These are phyloP conservation scores for Xylaria polymorpha DNA, from an alignment of 2,329 filamentous ascomycete species.

Conservation along the genomic window DNA sequence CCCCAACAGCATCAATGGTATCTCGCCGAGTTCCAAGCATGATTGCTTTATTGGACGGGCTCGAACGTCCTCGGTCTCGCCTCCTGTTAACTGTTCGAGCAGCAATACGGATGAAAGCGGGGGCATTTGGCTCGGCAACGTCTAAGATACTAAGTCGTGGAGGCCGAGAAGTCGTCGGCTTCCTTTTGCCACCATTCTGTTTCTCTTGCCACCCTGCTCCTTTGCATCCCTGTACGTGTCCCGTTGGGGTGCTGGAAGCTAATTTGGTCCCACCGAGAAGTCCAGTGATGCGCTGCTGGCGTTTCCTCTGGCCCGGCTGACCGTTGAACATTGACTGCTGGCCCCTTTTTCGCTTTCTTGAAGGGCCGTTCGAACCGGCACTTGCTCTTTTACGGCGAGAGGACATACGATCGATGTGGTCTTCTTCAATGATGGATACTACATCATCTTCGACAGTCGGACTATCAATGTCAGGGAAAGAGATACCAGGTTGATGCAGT, in stretches of 20 bases:
- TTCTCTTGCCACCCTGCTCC: slow-evolving; percentile 30
- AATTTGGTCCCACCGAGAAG: slow-evolving; percentile 42
- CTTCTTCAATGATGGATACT: slow-evolving; percentile 61
- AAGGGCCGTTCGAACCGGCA: slow-evolving; percentile 44
- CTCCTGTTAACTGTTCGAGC: slow-evolving; percentile 65
- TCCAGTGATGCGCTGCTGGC: slow-evolving; percentile 50
- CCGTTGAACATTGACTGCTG: slow-evolving; percentile 50
- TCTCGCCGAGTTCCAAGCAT: slow-evolving; percentile 70
- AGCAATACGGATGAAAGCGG: slow-evolving; percentile 70
- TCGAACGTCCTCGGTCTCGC: slow-evolving; percentile 63
- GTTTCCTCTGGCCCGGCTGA: slow-evolving; percentile 41
- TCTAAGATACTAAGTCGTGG: slow-evolving; percentile 71
- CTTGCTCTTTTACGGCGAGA: slow-evolving; percentile 56
- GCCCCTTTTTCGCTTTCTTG: slow-evolving; percentile 48
- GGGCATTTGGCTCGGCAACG: slow-evolving; percentile 64
- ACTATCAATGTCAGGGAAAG: slow-evolving; percentile 23
- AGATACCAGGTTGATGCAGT: slow-evolving; percentile 35
- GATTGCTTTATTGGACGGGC: slow-evolving; percentile 67
- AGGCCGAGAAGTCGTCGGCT: slow-evolving; percentile 43
- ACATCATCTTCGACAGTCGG: slow-evolving; percentile 51
- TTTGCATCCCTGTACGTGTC: slow-evolving; percentile 6
- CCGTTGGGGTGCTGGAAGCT: slow-evolving; percentile 25
- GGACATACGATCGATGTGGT: slow-evolving; percentile 64
- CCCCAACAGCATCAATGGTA: slow-evolving; percentile 66
- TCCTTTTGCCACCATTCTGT: slow-evolving; percentile 23